Percentiles rank a stretch among this genome's conserved stretches.
These are phyloP conservation scores for Cercospora zeina DNA, from an alignment of 2,329 filamentous ascomycete genomes.

Conservation along the genomic window DNA sequence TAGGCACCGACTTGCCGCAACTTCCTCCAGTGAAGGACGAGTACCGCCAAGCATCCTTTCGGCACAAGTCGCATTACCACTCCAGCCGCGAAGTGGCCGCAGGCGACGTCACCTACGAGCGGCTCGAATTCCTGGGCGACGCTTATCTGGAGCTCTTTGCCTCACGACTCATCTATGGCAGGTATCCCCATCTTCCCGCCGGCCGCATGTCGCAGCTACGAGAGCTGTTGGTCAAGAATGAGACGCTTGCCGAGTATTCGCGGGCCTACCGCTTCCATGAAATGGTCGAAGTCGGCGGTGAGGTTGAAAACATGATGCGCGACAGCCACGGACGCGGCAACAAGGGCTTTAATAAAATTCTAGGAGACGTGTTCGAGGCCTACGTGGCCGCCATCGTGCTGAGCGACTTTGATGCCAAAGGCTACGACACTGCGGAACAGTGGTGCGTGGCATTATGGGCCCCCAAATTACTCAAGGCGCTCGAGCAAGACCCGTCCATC, in stretches of 20 bases:
- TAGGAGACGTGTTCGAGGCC: constrained; percentile 87
- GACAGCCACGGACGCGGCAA: constrained; percentile 42
- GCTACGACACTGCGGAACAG: constrained; percentile 60
- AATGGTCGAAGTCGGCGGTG: constrained; percentile 55
- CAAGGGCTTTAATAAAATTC: constrained; percentile 67
- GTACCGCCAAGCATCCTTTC: constrained; percentile 37
- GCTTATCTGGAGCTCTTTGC: constrained; percentile 78
- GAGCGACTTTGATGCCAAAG: constrained; percentile 60
- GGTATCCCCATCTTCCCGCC: constrained; percentile 64
- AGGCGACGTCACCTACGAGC: constrained; percentile 63
- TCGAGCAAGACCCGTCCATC: constrained; percentile 5
- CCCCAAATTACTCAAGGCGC: constrained; percentile 52
- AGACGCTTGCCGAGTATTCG: constrained; percentile 70
- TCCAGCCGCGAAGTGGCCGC: constrained; percentile 31
- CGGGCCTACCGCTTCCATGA: constrained; percentile 69
- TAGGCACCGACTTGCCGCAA: constrained; percentile 30
- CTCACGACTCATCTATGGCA: constrained; percentile 71
- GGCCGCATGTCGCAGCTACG: constrained; percentile 74
- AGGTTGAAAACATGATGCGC: constrained; percentile 20
- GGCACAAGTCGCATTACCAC: constrained; percentile 37
- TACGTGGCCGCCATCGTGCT: constrained; percentile 79
- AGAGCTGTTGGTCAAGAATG: constrained; percentile 77
- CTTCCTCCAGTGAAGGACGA: constrained; percentile 34
- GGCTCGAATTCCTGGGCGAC: constrained; percentile 86
- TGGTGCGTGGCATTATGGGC: constrained; percentile 80